Evolutionary conservation across 306 rosid species (phyloP).

Genomic region (Pterocarpus macrocarpus): DNA sequence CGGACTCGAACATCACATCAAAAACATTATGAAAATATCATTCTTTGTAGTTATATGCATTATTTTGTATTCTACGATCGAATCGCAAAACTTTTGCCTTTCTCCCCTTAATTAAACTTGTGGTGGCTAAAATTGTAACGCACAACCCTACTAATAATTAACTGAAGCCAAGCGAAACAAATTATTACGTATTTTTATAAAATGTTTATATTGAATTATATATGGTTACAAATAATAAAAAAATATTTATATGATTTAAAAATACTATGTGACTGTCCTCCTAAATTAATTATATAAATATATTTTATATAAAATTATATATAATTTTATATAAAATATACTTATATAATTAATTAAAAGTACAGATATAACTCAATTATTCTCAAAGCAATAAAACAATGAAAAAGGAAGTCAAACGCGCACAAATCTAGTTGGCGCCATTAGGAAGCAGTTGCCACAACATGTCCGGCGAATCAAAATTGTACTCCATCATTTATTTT

Average conservation of each 20-base stretch:
- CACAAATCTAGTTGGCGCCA: slow-evolving; percentile 13
- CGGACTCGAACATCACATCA: slow-evolving; percentile 9
- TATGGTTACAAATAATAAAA: background rate
- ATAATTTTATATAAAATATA: no score
- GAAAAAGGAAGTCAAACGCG: background rate
- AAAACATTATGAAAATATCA: background rate
- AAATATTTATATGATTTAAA: no score
- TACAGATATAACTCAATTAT: no score
- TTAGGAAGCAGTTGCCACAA: slow-evolving; percentile 34
- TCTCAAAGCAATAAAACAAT: background rate
- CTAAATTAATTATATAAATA: no score
- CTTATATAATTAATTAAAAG: no score
- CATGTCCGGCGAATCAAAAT: slow-evolving; percentile 38
- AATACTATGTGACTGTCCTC: no score
- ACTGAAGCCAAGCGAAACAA: slow-evolving; percentile 21
- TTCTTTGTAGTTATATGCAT: background rate
- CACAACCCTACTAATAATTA: slow-evolving; percentile 3
- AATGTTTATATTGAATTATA: background rate
- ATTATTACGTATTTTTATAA: background rate
- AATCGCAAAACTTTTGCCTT: background rate
- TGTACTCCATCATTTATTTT: slow-evolving; percentile 38
- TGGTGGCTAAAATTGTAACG: slow-evolving; percentile 8
- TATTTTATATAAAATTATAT: no score
- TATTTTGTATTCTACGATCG: background rate
- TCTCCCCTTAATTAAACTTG: background rate